A percentile compares a stretch with the other conserved stretches of the same genome.
phyloP scores from a whole-genome alignment of 495 filamentous ascomycete species.

The Letharia lupina region DNA sequence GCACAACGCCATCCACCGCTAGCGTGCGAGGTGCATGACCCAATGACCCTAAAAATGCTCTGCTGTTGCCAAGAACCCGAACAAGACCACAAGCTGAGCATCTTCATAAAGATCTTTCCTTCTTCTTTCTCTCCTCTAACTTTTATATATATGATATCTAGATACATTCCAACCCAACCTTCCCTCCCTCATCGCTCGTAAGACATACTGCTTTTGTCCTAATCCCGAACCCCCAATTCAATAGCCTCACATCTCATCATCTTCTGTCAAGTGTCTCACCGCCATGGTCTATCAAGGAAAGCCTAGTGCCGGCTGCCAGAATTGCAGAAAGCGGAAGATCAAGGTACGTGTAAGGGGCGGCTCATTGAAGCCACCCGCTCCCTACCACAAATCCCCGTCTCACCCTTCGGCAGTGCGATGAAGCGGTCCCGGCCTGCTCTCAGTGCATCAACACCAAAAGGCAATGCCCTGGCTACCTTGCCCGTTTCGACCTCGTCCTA shows the following conservation, averaged over 20 bases:
- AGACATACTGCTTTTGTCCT: slow-evolving; percentile 1
- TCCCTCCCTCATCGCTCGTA: neutral
- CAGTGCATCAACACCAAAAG: slow-evolving; percentile 41
- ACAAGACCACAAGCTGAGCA: neutral
- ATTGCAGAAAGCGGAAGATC: slow-evolving; percentile 56
- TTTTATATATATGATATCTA: neutral
- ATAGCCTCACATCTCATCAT: neutral
- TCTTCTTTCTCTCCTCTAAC: neutral
- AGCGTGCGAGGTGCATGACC: neutral
- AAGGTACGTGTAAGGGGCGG: slow-evolving; percentile 32
- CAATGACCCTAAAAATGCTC: neutral
- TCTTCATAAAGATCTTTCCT: neutral
- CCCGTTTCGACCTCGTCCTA: slow-evolving; percentile 61
- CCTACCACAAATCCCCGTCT: slow-evolving; percentile 2
- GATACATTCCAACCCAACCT: neutral
- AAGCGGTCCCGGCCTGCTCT: slow-evolving; percentile 41
- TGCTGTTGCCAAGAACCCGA: neutral
- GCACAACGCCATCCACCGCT: neutral
- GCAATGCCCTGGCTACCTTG: slow-evolving; percentile 53
- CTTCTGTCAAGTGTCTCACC: neutral
- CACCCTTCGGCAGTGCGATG: slow-evolving; percentile 38
- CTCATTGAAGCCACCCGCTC: neutral
- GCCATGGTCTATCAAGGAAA: slow-evolving; percentile 66
- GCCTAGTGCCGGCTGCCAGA: slow-evolving; percentile 60
- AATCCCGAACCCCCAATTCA: neutral